Base-by-base conservation (phyloP, 2,329 filamentous ascomycete genomes). In the Ophiostoma australiae region DNA sequence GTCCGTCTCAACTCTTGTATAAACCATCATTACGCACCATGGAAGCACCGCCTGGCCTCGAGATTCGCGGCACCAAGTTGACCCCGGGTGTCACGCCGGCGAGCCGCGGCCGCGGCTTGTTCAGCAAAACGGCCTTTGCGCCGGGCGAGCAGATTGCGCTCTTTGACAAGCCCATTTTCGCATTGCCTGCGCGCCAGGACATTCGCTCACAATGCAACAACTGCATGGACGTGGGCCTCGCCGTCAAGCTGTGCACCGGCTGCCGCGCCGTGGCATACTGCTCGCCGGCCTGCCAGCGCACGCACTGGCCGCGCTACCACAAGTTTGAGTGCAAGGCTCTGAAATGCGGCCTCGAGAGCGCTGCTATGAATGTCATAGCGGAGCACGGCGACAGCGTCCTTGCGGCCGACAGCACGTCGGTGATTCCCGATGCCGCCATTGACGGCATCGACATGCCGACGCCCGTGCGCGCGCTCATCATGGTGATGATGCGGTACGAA, bases 211-310 rank as follows among this genome's bases (percentile, higher is more conserved):
- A 82, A 41, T 89, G 86, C 80, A 82, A 82, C 73, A 78, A 83
- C 79, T 88, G 86, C 77, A 80, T 87, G 37, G 68, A 75, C 37
- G 74, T 74, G 31, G 27, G 39, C 39, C 39, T 15, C 67, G 71
- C 52, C 67, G 58, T 39, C 55, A 76, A 78, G 76, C 33, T 81
- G 31, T 90, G 87, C 78, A 83, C 83, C 0, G 83, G 80, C 68
- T 90, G 87, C 79, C 82, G 80, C 37, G 80, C 82, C 1, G 81
- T 82, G 3, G 81, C 80, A 35, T 90, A 90, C 80, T 90, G 87
- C 79, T 80, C 80, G 69, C 71, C 79, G 8, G 74, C 76, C 5
- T 90, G 87, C 78, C 87, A 90, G 78, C 79, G 79, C 33, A 79
- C 81, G 1, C 83, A 85, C 76, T 89, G 87, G 87, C 77, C 77